Conservation (phyloP, 441 rosid species). For the Codiaeum variegatum region DNA sequence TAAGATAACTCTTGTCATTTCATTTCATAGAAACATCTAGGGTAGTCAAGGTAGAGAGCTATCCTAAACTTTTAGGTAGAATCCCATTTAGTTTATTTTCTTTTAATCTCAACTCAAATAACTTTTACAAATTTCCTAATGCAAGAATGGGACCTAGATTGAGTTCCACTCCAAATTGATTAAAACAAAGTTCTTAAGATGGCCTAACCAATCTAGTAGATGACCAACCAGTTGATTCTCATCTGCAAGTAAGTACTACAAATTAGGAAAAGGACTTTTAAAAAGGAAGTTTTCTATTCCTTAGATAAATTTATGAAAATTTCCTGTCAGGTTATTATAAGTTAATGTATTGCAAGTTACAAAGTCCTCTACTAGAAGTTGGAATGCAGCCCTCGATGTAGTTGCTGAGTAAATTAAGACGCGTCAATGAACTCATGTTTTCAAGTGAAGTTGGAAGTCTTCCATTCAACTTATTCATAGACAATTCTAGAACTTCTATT, state of each 20-base stretch:
- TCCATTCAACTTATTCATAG: slow-evolving; percentile 36
- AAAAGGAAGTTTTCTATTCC: slow-evolving; percentile 15
- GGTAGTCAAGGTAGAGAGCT: slow-evolving; percentile 25
- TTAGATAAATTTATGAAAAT: background rate
- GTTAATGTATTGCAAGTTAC: slow-evolving; percentile 29
- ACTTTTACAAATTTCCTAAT: slow-evolving; percentile 28
- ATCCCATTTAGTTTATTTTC: slow-evolving; percentile 38
- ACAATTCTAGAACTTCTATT: slow-evolving; percentile 40
- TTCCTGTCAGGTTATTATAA: slow-evolving; percentile 31
- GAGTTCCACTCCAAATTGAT: slow-evolving; percentile 29
- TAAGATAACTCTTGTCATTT: slow-evolving; percentile 30
- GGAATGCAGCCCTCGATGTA: slow-evolving; percentile 39
- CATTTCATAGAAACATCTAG: slow-evolving; percentile 37
- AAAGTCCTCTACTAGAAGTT: slow-evolving; percentile 37
- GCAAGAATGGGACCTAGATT: slow-evolving; percentile 39
- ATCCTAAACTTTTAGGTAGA: slow-evolving; percentile 37
- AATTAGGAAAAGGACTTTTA: background rate
- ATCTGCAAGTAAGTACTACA: background rate
- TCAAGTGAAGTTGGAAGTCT: slow-evolving; percentile 35
- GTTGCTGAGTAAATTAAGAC: slow-evolving; percentile 33
- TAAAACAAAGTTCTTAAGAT: slow-evolving; percentile 29
- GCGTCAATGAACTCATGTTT: slow-evolving; percentile 30
- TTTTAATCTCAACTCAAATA: slow-evolving; percentile 23
- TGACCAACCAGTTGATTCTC: slow-evolving; percentile 19
- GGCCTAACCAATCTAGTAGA: slow-evolving; percentile 44